Percentiles rank a stretch among this genome's conserved stretches.
These are phyloP conservation scores for Xylaria sp. DNA, from an alignment of 2,329 filamentous ascomycete genomes.

Conservation along the genomic window DNA sequence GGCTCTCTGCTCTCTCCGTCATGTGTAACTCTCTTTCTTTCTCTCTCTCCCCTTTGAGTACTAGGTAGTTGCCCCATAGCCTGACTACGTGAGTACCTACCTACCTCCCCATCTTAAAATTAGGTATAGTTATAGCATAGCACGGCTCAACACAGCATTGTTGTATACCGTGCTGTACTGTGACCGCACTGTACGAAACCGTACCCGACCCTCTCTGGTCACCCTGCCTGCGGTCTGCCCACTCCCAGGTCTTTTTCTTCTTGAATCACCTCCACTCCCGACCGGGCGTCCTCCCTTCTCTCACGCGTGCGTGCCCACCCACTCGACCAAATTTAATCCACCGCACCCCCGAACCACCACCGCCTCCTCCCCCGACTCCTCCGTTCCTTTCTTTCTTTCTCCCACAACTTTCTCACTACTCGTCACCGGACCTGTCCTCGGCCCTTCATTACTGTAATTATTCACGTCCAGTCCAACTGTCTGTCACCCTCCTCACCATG, in stretches of 20 bases:
- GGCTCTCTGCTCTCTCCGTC: background rate
- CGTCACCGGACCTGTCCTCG: slow-evolving; percentile 46
- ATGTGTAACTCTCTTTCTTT: background rate
- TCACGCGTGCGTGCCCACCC: slow-evolving; percentile 37
- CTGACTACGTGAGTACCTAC: background rate
- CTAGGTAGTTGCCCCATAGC: background rate
- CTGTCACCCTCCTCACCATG: slow-evolving; percentile 51
- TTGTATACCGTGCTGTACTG: background rate
- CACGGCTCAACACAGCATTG: slow-evolving; percentile 1
- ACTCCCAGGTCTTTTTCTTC: slow-evolving; percentile 7
- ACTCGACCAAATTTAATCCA: slow-evolving; percentile 48
- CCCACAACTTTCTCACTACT: slow-evolving; percentile 41
- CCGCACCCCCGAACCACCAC: slow-evolving; percentile 50
- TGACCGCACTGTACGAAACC: background rate
- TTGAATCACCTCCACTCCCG: slow-evolving; percentile 48
- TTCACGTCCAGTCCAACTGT: slow-evolving; percentile 13
- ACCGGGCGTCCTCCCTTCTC: slow-evolving; percentile 45
- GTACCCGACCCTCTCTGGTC: background rate
- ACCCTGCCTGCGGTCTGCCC: slow-evolving; percentile 1
- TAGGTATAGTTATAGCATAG: background rate
- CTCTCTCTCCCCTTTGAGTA: background rate
- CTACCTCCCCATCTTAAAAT: too few species aligned
- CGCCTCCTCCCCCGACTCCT: slow-evolving; percentile 47
- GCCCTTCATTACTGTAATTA: slow-evolving; percentile 37
- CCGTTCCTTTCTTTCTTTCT: slow-evolving; percentile 44